Evolutionary conservation across 192 early-diverging fungal species (phyloP).

Genomic region (Ambispora gerdemannii): DNA sequence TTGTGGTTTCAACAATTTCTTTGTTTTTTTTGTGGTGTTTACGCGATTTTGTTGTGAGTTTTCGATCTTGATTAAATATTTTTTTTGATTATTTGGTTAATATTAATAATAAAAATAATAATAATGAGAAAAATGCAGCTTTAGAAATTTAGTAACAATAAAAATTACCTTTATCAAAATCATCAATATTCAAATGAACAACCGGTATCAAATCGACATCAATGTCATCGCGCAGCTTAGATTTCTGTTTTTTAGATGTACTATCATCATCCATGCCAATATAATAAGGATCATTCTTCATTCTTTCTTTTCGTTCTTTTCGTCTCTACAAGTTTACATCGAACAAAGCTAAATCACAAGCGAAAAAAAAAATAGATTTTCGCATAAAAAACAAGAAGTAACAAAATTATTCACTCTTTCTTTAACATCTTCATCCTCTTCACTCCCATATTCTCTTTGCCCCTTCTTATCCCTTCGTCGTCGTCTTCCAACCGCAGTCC

Average conservation of each 20-base stretch:
- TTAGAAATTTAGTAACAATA: conserved; percentile 22
- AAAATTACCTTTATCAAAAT: too few relatives aligned
- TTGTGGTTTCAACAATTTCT: conserved; percentile 28
- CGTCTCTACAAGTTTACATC: too few relatives aligned
- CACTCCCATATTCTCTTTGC: conserved; percentile 37
- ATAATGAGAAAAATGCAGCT: neutral
- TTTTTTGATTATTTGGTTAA: neutral
- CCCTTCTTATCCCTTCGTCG: conserved; percentile 22
- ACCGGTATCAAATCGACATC: conserved; percentile 83
- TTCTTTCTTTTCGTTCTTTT: conserved; percentile 45
- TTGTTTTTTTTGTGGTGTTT: conserved; percentile 36
- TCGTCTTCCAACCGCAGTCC: conserved; percentile 32
- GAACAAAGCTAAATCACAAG: too few relatives aligned
- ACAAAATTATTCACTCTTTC: conserved; percentile 41
- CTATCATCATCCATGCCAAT: conserved; percentile 49
- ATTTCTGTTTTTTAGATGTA: conserved; percentile 35
- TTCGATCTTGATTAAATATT: conserved; percentile 31
- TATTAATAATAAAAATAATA: neutral
- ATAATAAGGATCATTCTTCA: conserved; percentile 65
- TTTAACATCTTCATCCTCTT: conserved; percentile 44
- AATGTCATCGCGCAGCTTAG: conserved; percentile 48
- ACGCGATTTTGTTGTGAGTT: conserved; percentile 33
- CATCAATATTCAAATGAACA: conserved; percentile 65
- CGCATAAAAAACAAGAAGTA: too few relatives aligned
- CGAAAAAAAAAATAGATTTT: too few relatives aligned